These are phyloP conservation scores for Pseudocercospora pini-densiflorae DNA, from an alignment of 2,329 filamentous ascomycete species.

Conservation along the genomic window DNA sequence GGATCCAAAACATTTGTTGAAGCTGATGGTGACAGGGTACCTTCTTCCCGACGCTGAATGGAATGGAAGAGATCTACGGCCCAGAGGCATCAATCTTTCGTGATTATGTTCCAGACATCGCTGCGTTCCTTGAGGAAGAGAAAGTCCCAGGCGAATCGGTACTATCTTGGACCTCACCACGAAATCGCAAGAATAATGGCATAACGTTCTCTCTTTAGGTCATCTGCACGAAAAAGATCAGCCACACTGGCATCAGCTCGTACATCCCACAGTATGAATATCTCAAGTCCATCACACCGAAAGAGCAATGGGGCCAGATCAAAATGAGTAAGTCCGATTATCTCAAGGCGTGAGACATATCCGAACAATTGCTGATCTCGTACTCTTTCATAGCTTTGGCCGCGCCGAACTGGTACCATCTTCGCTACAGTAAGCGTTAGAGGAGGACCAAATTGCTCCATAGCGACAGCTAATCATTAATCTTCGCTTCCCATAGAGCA, in stretches of 20 bases:
- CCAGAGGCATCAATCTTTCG: constrained; percentile 57
- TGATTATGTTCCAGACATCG: constrained; percentile 64
- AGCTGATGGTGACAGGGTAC: constrained; percentile 23
- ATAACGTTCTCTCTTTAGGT: constrained; percentile 34
- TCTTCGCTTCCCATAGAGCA: constrained; percentile 41
- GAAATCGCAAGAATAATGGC: not conserved
- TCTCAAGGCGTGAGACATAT: not conserved
- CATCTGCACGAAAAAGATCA: constrained; percentile 51
- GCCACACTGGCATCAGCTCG: constrained; percentile 58
- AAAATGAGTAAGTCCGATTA: constrained; percentile 23
- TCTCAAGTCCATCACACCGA: constrained; percentile 62
- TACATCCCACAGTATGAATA: constrained; percentile 63
- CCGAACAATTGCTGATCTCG: not conserved
- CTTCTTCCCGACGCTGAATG: constrained; percentile 41
- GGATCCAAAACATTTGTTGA: not conserved
- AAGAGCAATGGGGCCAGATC: constrained; percentile 66
- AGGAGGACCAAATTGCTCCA: not conserved
- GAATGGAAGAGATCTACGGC: constrained; percentile 54
- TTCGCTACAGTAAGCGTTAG: constrained; percentile 44
- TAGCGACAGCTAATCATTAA: not conserved
- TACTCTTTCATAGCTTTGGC: constrained; percentile 21
- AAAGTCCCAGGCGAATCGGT: constrained; percentile 57
- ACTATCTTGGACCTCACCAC: not conserved
- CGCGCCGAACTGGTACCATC: constrained; percentile 33
- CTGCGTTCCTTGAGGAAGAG: constrained; percentile 62